Evolutionary conservation across 805 yeast genomes (phyloP).

Genomic region (Schwanniomyces sp.): DNA sequence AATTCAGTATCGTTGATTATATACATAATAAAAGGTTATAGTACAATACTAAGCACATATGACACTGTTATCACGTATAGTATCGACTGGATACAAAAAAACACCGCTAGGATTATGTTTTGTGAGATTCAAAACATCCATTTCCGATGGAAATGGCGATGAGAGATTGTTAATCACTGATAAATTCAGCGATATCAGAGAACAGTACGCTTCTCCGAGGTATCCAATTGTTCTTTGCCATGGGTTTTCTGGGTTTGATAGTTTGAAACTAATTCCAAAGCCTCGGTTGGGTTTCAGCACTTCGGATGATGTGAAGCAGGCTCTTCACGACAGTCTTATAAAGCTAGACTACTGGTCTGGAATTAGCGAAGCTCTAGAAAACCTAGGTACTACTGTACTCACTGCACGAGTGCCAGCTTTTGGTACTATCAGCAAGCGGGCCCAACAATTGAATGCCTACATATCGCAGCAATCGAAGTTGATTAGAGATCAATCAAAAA

Average conservation of each 20-base stretch:
- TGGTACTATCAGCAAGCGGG: constrained; percentile 72
- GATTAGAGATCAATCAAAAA: constrained; percentile 13
- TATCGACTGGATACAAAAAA: not conserved
- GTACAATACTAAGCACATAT: not conserved
- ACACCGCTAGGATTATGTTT: not conserved
- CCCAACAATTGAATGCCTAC: constrained; percentile 52
- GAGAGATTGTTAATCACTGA: constrained; percentile 21
- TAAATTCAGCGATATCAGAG: constrained; percentile 27
- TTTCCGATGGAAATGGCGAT: not conserved
- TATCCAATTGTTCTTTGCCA: constrained; percentile 81
- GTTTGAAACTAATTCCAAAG: constrained; percentile 21
- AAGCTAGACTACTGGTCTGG: constrained; percentile 82
- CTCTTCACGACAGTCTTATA: constrained; percentile 23
- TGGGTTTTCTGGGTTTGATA: constrained; percentile 83
- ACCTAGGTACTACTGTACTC: constrained; percentile 64
- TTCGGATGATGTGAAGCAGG: not conserved
- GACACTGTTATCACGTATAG: not conserved
- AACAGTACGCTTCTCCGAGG: constrained; percentile 57
- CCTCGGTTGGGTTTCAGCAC: constrained; percentile 4
- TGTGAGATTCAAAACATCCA: not conserved
- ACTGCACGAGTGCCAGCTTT: constrained; percentile 82
- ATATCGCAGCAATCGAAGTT: constrained; percentile 34
- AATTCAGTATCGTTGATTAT: too few relatives aligned
- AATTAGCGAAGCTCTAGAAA: constrained; percentile 57
- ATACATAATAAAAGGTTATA: too few relatives aligned